Evolutionary conservation across 2,329 filamentous ascomycete species (phyloP).

Genomic region (Pseudonectria foliicola): DNA sequence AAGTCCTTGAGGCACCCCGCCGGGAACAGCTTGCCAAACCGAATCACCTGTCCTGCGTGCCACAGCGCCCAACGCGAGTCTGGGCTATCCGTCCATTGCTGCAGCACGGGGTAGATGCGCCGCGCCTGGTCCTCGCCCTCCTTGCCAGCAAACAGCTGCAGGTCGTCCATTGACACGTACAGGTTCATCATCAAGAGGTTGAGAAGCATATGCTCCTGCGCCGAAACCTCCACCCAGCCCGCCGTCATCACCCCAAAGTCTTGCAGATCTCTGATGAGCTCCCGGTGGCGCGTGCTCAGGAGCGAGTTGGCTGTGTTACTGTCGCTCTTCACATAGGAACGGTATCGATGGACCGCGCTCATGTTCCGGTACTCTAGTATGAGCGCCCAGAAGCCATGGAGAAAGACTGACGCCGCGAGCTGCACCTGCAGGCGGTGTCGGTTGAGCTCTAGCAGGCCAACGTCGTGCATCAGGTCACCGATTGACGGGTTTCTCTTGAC

Average conservation of each 20-base stretch:
- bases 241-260: constrained; percentile 37
- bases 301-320: constrained; percentile 37
- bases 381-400: constrained; percentile 59
- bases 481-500: constrained; percentile 41
- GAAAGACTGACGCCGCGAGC: constrained; percentile 50
- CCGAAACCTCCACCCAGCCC: constrained; percentile 36
- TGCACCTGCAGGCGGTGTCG: constrained; percentile 48
- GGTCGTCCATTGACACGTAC: constrained; percentile 56
- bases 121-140: constrained; percentile 60
- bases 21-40: constrained; percentile 50
- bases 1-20: constrained; percentile 54
- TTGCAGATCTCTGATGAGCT: constrained; percentile 52
- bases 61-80: constrained; percentile 55
- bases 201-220: constrained; percentile 40
- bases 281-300: constrained; percentile 50
- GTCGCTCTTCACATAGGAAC: constrained; percentile 37
- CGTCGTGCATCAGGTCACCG: constrained; percentile 49
- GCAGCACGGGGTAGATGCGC: constrained; percentile 48
- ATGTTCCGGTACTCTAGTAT: constrained; percentile 61
- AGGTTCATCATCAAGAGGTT: constrained; percentile 56
- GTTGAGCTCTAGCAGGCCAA: constrained; percentile 42
- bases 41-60: constrained; percentile 61
- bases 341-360: constrained; percentile 40
- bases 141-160: constrained; percentile 61
- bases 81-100: constrained; percentile 49